A percentile compares a stretch with the other conserved stretches of the same genome.
These are phyloP conservation scores for Paramecium tetraurelia DNA, from an alignment of 73 alveolate species.

Conservation along the genomic window DNA sequence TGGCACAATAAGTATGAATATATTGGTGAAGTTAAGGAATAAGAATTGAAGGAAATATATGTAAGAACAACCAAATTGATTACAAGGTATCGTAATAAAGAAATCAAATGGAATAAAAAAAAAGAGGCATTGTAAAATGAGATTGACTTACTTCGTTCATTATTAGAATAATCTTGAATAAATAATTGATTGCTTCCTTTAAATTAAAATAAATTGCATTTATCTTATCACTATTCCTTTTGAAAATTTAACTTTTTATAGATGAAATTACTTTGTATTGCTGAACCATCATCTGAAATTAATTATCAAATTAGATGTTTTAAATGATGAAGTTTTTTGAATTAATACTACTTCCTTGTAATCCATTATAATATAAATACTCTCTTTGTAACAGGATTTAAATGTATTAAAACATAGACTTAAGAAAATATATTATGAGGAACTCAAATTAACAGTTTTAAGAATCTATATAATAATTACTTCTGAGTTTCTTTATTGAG, in stretches of 20 bases:
- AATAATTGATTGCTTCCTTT: background rate
- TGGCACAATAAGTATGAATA: constrained; percentile 19
- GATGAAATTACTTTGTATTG: background rate
- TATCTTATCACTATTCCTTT: background rate
- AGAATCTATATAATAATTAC: background rate
- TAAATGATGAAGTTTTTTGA: background rate
- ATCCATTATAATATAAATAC: background rate
- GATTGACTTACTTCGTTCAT: background rate
- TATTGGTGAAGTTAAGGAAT: constrained; percentile 13
- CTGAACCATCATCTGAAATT: background rate
- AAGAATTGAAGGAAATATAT: constrained; percentile 24
- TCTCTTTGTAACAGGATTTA: background rate
- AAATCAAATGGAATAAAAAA: constrained; percentile 33
- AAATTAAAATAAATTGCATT: background rate
- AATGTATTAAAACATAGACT: background rate
- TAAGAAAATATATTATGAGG: background rate
- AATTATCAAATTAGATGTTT: background rate
- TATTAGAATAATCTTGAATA: background rate
- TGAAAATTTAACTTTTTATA: background rate
- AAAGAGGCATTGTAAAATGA: constrained; percentile 17
- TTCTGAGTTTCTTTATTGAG: background rate
- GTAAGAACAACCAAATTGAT: constrained; percentile 17
- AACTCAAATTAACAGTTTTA: background rate
- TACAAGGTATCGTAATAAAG: constrained; percentile 28
- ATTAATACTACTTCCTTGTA: background rate